A percentile compares a stretch with the other conserved stretches of the same genome.
Conservation (phyloP, 768 basidiomycete species). For the Mycena floridula region DNA sequence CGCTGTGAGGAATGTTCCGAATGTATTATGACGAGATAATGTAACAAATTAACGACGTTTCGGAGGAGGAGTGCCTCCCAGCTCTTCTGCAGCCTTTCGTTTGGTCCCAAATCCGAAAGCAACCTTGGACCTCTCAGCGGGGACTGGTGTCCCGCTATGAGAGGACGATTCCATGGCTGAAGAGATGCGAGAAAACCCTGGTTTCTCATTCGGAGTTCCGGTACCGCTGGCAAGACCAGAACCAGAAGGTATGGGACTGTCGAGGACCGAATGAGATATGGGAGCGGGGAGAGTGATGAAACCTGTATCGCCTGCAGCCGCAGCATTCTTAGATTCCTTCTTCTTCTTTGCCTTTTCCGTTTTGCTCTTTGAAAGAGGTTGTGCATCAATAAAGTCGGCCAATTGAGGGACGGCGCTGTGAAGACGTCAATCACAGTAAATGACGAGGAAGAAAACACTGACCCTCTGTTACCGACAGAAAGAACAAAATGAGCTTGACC, state of each 20-base stretch:
- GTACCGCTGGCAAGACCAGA: constrained; percentile 22
- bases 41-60: constrained; percentile 38
- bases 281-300: constrained; percentile 73
- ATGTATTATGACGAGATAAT: not conserved
- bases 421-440: constrained; percentile 8
- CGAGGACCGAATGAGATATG: constrained; percentile 34
- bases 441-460: constrained; percentile 19
- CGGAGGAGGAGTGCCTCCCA: constrained; percentile 56
- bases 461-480: constrained; percentile 92
- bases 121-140: constrained; percentile 66
- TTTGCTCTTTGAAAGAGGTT: constrained; percentile 78
- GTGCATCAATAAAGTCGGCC: constrained; percentile 72
- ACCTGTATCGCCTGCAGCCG: constrained; percentile 44
- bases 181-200: constrained; percentile 44
- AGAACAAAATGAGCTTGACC: constrained; percentile 96
- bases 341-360: constrained; percentile 80
- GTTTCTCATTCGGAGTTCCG: constrained; percentile 13
- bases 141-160: constrained; percentile 50
- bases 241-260: constrained; percentile 39
- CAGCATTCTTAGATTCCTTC: constrained; percentile 57
- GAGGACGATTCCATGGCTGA: constrained; percentile 49
- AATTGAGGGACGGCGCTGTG: constrained; percentile 82
- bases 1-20: constrained; percentile 35
- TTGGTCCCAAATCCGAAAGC: constrained; percentile 75
- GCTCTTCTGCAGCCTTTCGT: constrained; percentile 73